Evolutionary conservation across 1,139 yeast species (phyloP).

Genomic region (Spathaspora sp.): DNA sequence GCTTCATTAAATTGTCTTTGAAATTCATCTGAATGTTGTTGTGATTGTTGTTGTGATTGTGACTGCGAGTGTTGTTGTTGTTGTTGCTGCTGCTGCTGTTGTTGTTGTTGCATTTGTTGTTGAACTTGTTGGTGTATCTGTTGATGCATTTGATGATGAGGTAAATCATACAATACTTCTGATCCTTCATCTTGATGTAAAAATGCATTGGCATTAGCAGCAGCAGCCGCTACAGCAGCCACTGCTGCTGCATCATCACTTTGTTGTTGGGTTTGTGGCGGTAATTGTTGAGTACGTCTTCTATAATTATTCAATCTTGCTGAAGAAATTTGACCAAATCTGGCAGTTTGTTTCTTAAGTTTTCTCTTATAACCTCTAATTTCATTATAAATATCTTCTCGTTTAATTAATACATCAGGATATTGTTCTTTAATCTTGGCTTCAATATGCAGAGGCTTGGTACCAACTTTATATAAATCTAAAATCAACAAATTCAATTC

Average conservation of each 20-base stretch:
- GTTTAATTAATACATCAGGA: conserved; percentile 54
- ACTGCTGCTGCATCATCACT: conserved; percentile 12
- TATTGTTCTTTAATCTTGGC: conserved; percentile 51
- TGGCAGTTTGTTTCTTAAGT: conserved; percentile 39
- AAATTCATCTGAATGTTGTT: conserved; percentile 39
- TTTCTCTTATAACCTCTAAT: conserved; percentile 59
- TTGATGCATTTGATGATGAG: conserved; percentile 10
- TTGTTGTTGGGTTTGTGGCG: background rate
- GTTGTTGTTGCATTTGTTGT: conserved; percentile 10
- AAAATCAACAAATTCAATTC: conserved; percentile 53
- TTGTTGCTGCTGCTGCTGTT: conserved; percentile 8
- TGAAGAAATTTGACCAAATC: conserved; percentile 21
- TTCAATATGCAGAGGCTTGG: conserved; percentile 59
- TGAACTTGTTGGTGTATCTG: background rate
- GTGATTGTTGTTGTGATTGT: conserved; percentile 15
- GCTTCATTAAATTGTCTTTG: conserved; percentile 40
- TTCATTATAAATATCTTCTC: conserved; percentile 60
- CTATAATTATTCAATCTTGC: conserved; percentile 21
- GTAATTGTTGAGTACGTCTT: conserved; percentile 9
- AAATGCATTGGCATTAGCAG: conserved; percentile 29
- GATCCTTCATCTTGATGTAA: conserved; percentile 30
- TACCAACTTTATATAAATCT: conserved; percentile 54
- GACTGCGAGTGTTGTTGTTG: background rate
- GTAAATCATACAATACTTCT: conserved; percentile 10
- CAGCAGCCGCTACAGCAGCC: conserved; percentile 15